phyloP scores from a whole-genome alignment of 1,284 basidiomycete genomes.

The Austroboletus rostrupii region DNA sequence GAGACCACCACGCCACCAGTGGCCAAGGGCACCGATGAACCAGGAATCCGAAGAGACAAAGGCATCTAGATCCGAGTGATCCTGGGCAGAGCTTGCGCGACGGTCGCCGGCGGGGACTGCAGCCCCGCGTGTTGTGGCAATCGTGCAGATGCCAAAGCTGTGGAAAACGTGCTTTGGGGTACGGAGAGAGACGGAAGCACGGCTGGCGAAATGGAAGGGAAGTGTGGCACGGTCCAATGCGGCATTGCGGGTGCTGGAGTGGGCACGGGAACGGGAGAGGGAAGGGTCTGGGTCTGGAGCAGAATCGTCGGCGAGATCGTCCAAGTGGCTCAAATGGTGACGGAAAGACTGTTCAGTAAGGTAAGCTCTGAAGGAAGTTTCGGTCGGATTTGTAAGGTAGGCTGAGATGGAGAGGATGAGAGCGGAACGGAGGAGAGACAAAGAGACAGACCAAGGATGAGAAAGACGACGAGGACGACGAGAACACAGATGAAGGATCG shows the following conservation, averaged over 20 bases:
- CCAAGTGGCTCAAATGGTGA: slow-evolving; percentile 85
- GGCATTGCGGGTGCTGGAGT: slow-evolving; percentile 16
- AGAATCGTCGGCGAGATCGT: slow-evolving; percentile 58
- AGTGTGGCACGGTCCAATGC: slow-evolving; percentile 29
- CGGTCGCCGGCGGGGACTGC: slow-evolving; percentile 19
- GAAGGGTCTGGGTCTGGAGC: slow-evolving; percentile 33
- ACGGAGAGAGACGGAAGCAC: slow-evolving; percentile 86
- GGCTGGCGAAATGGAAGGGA: slow-evolving; percentile 85
- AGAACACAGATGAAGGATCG: slow-evolving; percentile 64
- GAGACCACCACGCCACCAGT: slow-evolving; percentile 79
- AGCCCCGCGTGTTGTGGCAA: slow-evolving; percentile 50
- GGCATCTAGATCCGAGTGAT: slow-evolving; percentile 34
- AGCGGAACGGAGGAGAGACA: background rate
- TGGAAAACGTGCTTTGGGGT: slow-evolving; percentile 90
- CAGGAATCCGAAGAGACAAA: slow-evolving; percentile 68
- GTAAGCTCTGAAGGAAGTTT: slow-evolving; percentile 88
- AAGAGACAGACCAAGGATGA: slow-evolving; percentile 56
- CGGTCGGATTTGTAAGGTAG: slow-evolving; percentile 89
- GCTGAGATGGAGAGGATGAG: slow-evolving; percentile 46
- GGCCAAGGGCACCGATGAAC: slow-evolving; percentile 85
- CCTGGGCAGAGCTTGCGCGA: slow-evolving; percentile 14
- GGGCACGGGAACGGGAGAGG: slow-evolving; percentile 35
- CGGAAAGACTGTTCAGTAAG: slow-evolving; percentile 95
- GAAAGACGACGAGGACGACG: slow-evolving; percentile 61
- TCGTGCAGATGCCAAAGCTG: slow-evolving; percentile 80